Evolutionary conservation across 129 eudicot species (phyloP).

Genomic region (Scalesia atractyloides): DNA sequence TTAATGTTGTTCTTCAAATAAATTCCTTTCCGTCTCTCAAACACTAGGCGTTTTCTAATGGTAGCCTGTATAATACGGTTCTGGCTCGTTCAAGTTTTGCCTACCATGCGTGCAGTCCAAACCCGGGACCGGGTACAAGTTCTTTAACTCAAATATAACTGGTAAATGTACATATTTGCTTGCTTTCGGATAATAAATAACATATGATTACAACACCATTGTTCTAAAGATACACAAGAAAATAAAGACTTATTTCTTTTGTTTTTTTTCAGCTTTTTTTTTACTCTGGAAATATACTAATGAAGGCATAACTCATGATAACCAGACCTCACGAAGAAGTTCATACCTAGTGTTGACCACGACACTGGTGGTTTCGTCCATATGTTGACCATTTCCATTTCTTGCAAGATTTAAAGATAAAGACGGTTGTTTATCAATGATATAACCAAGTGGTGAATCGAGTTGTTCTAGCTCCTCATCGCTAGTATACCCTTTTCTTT

Average conservation of each 20-base stretch:
- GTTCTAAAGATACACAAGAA: constrained; percentile 16
- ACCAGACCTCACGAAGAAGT: constrained; percentile 98
- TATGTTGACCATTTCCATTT: constrained; percentile 33
- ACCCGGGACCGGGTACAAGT: constrained; percentile 86
- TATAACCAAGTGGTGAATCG: constrained; percentile 63
- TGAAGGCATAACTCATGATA: constrained; percentile 24
- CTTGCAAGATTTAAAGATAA: constrained; percentile 38
- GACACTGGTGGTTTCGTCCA: constrained; percentile 23
- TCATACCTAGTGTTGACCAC: constrained; percentile 70
- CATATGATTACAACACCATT: constrained; percentile 11
- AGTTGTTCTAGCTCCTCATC: constrained; percentile 93
- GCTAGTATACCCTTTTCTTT: constrained; percentile 92
- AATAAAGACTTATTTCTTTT: background rate
- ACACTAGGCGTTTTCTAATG: constrained; percentile 82
- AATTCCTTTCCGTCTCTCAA: background rate
- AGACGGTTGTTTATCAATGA: constrained; percentile 51
- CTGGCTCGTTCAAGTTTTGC: constrained; percentile 92
- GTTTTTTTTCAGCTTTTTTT: background rate
- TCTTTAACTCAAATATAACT: background rate
- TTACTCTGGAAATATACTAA: background rate
- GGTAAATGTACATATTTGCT: background rate
- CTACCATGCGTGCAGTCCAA: constrained; percentile 94
- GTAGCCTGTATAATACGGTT: constrained; percentile 89
- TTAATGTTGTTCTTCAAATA: background rate
- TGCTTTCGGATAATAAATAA: background rate